Percentiles rank a stretch among this genome's conserved stretches.
Evolutionary conservation across 371 early-diverging fungal species (phyloP).

Genomic region (Lichtheimia corymbifera): DNA sequence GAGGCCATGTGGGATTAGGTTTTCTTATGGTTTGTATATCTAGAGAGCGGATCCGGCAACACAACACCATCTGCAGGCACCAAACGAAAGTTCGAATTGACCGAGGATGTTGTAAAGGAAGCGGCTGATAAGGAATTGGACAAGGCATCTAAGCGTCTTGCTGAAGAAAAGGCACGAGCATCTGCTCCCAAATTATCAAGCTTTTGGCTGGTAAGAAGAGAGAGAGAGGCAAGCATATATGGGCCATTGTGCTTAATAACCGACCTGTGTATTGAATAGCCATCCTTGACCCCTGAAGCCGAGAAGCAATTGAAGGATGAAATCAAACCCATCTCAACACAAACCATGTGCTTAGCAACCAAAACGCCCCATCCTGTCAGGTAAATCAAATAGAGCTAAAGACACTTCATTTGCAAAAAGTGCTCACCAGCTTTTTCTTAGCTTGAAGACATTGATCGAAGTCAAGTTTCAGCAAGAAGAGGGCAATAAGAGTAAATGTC

Average conservation of each 20-base stretch:
- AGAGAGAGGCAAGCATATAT: conserved; percentile 2
- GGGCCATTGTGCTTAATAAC: background rate
- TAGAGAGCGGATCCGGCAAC: background rate
- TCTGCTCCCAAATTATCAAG: conserved; percentile 67
- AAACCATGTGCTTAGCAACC: conserved; percentile 71
- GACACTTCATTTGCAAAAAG: background rate
- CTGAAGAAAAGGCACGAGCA: conserved; percentile 53
- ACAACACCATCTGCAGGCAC: conserved; percentile 5
- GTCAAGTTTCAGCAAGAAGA: conserved; percentile 68
- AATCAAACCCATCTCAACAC: conserved; percentile 49
- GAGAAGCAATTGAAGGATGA: conserved; percentile 54
- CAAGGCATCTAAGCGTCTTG: conserved; percentile 50
- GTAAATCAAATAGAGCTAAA: conserved; percentile 31
- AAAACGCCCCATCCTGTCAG: conserved; percentile 69
- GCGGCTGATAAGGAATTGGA: conserved; percentile 36
- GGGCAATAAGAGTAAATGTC: conserved; percentile 31
- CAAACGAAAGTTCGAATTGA: conserved; percentile 51
- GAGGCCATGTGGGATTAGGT: background rate
- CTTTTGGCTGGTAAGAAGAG: conserved; percentile 74
- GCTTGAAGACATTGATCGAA: conserved; percentile 74
- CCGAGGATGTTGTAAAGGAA: conserved; percentile 32
- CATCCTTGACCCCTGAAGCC: conserved; percentile 77
- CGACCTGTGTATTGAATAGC: conserved; percentile 38
- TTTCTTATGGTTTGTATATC: background rate
- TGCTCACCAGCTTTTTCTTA: conserved; percentile 24